Base-by-base conservation (phyloP, 202 grass and related monocot genomes). In the Cymbopogon flexuosus region DNA sequence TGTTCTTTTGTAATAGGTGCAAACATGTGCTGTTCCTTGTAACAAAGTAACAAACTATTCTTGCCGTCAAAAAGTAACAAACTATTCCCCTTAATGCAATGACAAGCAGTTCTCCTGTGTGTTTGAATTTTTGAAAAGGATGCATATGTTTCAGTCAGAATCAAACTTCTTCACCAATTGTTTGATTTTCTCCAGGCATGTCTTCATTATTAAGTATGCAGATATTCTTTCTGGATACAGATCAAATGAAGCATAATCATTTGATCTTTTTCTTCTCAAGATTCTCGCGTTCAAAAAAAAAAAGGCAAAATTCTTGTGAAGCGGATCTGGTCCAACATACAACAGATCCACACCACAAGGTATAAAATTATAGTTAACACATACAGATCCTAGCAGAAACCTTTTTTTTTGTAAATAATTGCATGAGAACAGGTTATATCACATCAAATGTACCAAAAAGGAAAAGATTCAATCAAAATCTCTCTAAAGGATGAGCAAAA, bases 321-420 rank as follows among this genome's bases (percentile, higher is more conserved):
- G 15, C 42, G 42, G 42, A 35, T 78, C 56, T 63, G 23, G 33
- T 21, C 30, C 30, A 31, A 31, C 3, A 31, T 31, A 31, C 30
- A 31, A 31, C 30, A 31, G 30, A 31, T 31, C 62, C 52, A 81
- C 23, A 4, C 7, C 39, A 2, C n/a, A 79, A 79, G 49, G 47
- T 67, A 41, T 72, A 34, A 65, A 46, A 61, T 80, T 68, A 40
- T 45, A 67, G 24, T 33, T 41, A 72, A 73, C 59, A 73, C 59
- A 49, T 27, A 29, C 18, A 46, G 52, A 19, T 70, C 42, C 12
- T 65, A 49, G 33, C 8, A 67, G 70, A 75, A 68, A 66, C 46
- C 49, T 59, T 16, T 18, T 51, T n/a, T 15, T 51, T n/a, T 12
- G 46, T 49, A 49, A 18, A 49, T 49, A 49, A 49, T 49, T 49